These are phyloP conservation scores for Plasmodium adleri DNA, from an alignment of 169 alveolate species.

Conservation along the genomic window DNA sequence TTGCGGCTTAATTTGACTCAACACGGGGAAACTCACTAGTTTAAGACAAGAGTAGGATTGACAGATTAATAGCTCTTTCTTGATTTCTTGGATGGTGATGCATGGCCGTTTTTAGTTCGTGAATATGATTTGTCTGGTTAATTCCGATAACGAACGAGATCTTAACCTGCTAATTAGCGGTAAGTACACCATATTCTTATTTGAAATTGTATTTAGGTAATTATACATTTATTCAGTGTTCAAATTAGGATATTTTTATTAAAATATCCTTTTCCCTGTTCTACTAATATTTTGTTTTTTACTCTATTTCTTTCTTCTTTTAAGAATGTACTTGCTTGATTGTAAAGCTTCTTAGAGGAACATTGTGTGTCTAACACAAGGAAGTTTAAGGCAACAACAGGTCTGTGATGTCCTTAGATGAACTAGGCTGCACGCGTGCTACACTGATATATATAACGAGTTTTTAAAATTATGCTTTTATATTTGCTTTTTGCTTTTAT, in stretches of 20 bases:
- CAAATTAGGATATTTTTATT: slow-evolving; percentile 10
- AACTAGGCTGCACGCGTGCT: slow-evolving; percentile 94
- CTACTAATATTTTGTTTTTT: background rate
- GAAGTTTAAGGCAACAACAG: slow-evolving; percentile 95
- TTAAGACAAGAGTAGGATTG: slow-evolving; percentile 92
- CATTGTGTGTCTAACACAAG: slow-evolving; percentile 89
- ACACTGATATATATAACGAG: slow-evolving; percentile 91
- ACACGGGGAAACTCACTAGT: slow-evolving; percentile 94
- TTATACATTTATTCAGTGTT: background rate
- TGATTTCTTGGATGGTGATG: slow-evolving; percentile 93
- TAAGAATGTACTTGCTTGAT: slow-evolving; percentile 46
- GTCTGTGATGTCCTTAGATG: slow-evolving; percentile 94
- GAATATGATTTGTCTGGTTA: slow-evolving; percentile 84
- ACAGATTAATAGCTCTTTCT: slow-evolving; percentile 92
- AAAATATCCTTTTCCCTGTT: slow-evolving; percentile 15
- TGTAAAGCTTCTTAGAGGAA: slow-evolving; percentile 91
- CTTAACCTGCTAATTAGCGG: slow-evolving; percentile 93
- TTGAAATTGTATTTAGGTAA: slow-evolving; percentile 3
- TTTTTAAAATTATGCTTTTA: background rate
- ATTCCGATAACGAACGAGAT: slow-evolving; percentile 94
- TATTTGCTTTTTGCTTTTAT: background rate
- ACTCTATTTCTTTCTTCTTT: background rate
- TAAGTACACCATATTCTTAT: slow-evolving; percentile 33
- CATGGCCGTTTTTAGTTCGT: slow-evolving; percentile 94
- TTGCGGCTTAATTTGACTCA: slow-evolving; percentile 95